Evolutionary conservation across 805 yeast species (phyloP).

Genomic region (Candida insectalens): DNA sequence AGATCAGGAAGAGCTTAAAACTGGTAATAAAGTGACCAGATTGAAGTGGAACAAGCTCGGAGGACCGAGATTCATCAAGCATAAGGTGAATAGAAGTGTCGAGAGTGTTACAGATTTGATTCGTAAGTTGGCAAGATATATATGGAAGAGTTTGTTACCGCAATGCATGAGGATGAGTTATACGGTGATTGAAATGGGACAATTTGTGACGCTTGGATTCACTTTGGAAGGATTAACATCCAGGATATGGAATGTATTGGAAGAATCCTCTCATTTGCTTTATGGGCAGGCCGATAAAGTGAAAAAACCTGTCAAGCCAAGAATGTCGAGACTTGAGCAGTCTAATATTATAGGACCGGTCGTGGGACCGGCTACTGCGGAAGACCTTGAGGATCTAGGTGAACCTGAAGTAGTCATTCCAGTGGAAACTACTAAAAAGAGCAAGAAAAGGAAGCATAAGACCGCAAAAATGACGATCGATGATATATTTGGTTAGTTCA

Average conservation of each 20-base stretch:
- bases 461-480: slow-evolving; percentile 53
- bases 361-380: too few relatives aligned
- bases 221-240: slow-evolving; percentile 51
- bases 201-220: slow-evolving; percentile 66
- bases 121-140: slow-evolving; percentile 13
- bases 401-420: too few relatives aligned
- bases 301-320: slow-evolving; percentile 4
- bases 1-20: slow-evolving; percentile 15
- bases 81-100: slow-evolving; percentile 3
- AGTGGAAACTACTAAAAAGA: too few relatives aligned
- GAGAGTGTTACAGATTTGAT: slow-evolving; percentile 4
- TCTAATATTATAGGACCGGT: too few relatives aligned
- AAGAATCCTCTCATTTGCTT: too few relatives aligned
- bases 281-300: too few relatives aligned
- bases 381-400: too few relatives aligned
- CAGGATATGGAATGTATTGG: slow-evolving; percentile 29
- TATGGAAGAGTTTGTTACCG: slow-evolving; percentile 29
- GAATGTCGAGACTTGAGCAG: slow-evolving; percentile 4
- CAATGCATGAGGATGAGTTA: slow-evolving; percentile 53
- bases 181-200: slow-evolving; percentile 63
- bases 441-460: slow-evolving; percentile 16
- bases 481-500: slow-evolving; percentile 48
- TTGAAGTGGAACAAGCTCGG: slow-evolving; percentile 7
- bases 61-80: slow-evolving; percentile 6
- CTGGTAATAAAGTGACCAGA: slow-evolving; percentile 4